Evolutionary conservation across 768 basidiomycete genomes (phyloP).

Genomic region (Hydnum rufescens): DNA sequence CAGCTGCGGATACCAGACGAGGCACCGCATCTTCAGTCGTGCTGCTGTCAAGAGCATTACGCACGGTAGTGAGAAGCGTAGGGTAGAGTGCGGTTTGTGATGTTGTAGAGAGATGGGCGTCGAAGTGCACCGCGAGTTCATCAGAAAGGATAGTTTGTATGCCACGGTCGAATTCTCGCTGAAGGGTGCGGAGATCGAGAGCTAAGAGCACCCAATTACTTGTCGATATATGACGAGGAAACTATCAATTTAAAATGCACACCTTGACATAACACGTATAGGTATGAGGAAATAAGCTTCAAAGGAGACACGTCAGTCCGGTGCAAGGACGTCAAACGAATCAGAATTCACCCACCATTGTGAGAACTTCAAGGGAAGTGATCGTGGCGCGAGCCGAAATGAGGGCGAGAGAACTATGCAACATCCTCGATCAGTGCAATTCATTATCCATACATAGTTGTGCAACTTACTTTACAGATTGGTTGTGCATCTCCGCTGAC

Average conservation of each 20-base stretch:
- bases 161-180: no score
- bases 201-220: no score
- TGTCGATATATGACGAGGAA: no score
- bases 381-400: no score
- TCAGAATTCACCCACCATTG: slow-evolving; percentile 24
- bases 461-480: slow-evolving; percentile 54
- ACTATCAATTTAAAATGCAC: not conserved
- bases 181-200: slow-evolving; percentile 61
- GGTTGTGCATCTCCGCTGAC: no score
- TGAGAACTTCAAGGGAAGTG: slow-evolving; percentile 58
- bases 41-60: slow-evolving; percentile 35
- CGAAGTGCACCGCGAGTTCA: slow-evolving; percentile 30
- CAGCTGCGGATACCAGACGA: no score
- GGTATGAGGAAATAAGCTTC: slow-evolving; percentile 45
- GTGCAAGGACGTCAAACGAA: not conserved
- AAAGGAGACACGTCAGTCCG: not conserved
- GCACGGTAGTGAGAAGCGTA: slow-evolving; percentile 19
- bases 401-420: no score
- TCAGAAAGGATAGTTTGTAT: slow-evolving; percentile 28
- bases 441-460: not conserved
- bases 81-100: slow-evolving; percentile 21
- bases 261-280: slow-evolving; percentile 56
- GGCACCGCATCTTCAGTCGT: no score
- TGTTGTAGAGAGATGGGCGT: slow-evolving; percentile 17
- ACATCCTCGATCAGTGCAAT: not conserved